These are phyloP conservation scores for Yamagishiella unicocca DNA, from an alignment of 139 green algal genomes.

Conservation along the genomic window DNA sequence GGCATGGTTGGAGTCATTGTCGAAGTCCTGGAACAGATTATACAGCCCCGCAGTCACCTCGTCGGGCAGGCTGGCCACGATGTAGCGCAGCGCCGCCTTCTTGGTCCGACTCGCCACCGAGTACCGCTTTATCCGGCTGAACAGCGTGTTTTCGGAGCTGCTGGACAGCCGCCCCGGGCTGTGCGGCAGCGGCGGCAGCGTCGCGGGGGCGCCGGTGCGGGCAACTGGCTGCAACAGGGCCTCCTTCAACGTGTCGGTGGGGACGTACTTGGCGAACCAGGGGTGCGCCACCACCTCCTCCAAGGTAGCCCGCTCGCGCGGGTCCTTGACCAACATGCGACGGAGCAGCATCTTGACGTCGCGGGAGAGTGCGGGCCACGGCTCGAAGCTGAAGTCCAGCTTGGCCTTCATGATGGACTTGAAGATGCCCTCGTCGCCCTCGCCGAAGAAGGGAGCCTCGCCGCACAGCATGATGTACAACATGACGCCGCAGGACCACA, in stretches of 20 bases:
- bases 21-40: conserved; percentile 47
- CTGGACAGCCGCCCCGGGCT: background rate
- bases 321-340: conserved; percentile 64
- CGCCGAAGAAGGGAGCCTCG: conserved; percentile 55
- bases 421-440: conserved; percentile 53
- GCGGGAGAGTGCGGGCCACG: conserved; percentile 47
- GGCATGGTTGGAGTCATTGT: conserved; percentile 24
- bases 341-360: conserved; percentile 55
- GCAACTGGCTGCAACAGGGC: background rate
- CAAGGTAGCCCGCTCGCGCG: conserved; percentile 44
- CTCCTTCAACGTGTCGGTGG: background rate
- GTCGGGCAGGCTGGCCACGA: conserved; percentile 32
- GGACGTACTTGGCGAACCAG: conserved; percentile 31
- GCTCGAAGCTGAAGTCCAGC: conserved; percentile 50
- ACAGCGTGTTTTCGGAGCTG: conserved; percentile 19
- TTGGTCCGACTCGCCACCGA: background rate
- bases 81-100: conserved; percentile 37
- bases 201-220: background rate
- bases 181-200: conserved; percentile 18
- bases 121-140: conserved; percentile 36
- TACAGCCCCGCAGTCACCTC: conserved; percentile 35
- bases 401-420: conserved; percentile 57
- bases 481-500: conserved; percentile 88
- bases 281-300: conserved; percentile 56
- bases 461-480: conserved; percentile 82